Percentiles rank a stretch among this genome's conserved stretches.
These are phyloP conservation scores for Daldinia vernicosa DNA, from an alignment of 495 filamentous ascomycete genomes.

Conservation along the genomic window DNA sequence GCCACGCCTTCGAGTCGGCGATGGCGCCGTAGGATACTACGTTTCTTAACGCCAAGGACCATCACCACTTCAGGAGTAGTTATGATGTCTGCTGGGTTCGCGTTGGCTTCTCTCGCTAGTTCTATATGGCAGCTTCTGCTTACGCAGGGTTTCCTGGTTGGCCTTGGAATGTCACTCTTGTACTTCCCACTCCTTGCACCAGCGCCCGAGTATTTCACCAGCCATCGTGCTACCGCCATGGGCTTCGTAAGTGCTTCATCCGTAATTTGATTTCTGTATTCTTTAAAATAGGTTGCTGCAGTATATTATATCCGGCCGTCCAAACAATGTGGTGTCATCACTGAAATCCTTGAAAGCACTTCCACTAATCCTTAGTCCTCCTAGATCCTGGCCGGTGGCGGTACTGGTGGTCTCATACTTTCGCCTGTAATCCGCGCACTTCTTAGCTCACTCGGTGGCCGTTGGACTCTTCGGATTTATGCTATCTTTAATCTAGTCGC, in stretches of 20 bases:
- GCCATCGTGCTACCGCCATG: constrained; percentile 59
- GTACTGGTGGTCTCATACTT: constrained; percentile 56
- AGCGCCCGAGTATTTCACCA: constrained; percentile 60
- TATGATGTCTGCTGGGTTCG: constrained; percentile 50
- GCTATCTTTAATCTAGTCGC: constrained; percentile 57
- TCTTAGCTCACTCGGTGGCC: constrained; percentile 59
- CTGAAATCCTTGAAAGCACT: background rate
- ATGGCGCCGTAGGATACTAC: constrained; percentile 40
- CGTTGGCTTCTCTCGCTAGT: constrained; percentile 49
- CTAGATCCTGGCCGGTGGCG: constrained; percentile 54
- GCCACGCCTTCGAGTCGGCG: constrained; percentile 31
- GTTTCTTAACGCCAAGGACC: constrained; percentile 36
- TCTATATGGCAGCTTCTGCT: constrained; percentile 58
- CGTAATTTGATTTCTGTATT: constrained; percentile 4
- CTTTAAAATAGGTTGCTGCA: background rate
- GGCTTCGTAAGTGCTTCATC: constrained; percentile 53
- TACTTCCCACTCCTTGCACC: constrained; percentile 60
- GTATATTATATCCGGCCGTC: background rate
- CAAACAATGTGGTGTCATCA: background rate
- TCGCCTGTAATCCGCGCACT: constrained; percentile 60
- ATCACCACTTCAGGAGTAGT: constrained; percentile 51
- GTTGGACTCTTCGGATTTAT: constrained; percentile 62
- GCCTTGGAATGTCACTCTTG: constrained; percentile 58
- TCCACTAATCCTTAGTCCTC: background rate
- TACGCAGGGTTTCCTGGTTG: constrained; percentile 59